A percentile compares a stretch with the other conserved stretches of the same genome.
Evolutionary conservation across 2,329 filamentous ascomycete species (phyloP).

Genomic region (Hymenoscyphus repandus): DNA sequence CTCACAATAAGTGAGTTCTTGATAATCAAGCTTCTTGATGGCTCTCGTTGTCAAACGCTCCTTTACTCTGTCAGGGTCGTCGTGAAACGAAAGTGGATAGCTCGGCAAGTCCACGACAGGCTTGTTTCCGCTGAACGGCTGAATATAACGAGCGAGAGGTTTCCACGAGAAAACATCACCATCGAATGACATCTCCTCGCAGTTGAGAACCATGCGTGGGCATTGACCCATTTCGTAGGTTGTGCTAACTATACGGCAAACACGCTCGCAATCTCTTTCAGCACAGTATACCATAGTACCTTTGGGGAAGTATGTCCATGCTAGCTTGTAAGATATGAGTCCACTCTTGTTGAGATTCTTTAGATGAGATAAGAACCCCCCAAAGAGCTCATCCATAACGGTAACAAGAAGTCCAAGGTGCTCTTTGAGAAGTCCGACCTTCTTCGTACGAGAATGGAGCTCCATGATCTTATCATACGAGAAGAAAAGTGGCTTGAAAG

Average conservation of each 20-base stretch:
- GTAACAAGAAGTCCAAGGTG: conserved; percentile 38
- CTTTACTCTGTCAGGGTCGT: conserved; percentile 19
- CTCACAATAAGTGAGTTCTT: conserved; percentile 37
- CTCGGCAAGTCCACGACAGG: conserved; percentile 36
- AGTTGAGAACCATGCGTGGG: conserved; percentile 15
- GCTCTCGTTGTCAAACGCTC: conserved; percentile 32
- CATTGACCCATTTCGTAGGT: conserved; percentile 2
- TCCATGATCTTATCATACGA: conserved; percentile 38
- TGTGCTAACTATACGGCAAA: conserved; percentile 27
- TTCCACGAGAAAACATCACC: conserved; percentile 41
- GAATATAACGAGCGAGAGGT: conserved; percentile 30
- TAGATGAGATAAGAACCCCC: conserved; percentile 34
- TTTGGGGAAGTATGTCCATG: conserved; percentile 42
- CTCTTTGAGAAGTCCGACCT: conserved; percentile 29
- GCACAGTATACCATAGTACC: conserved; percentile 36
- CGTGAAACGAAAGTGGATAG: conserved; percentile 33
- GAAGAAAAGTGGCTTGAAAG: conserved; percentile 41
- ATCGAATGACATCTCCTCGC: conserved; percentile 38
- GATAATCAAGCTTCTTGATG: conserved; percentile 37
- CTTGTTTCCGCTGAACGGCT: conserved; percentile 35
- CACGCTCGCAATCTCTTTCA: conserved; percentile 37
- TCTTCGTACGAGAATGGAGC: conserved; percentile 27
- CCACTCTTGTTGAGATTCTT: conserved; percentile 34
- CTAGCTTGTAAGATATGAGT: conserved; percentile 38
- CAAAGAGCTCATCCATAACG: conserved; percentile 40